These are phyloP conservation scores for Tylopilus rubrobrunneus DNA, from an alignment of 768 basidiomycete species.

Conservation along the genomic window DNA sequence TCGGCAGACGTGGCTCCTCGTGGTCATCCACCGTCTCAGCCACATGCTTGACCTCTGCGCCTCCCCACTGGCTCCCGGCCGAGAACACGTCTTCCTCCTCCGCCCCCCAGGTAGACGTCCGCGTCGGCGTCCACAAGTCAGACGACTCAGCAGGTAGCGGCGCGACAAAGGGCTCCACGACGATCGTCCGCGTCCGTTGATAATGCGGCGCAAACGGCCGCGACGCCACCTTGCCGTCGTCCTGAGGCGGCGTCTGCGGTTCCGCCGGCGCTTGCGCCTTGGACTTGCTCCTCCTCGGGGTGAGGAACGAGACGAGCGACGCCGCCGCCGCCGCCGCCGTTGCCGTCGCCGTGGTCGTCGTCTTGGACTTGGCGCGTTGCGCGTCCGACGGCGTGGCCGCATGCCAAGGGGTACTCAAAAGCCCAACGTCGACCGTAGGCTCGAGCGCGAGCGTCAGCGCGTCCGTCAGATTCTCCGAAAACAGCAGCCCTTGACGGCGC, in stretches of 20 bases:
- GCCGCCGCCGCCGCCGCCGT: constrained; percentile 39
- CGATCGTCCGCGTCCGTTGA: constrained; percentile 65
- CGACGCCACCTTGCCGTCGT: constrained; percentile 43
- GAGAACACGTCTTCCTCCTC: constrained; percentile 74
- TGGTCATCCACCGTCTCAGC: constrained; percentile 15
- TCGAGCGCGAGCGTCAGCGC: constrained; percentile 76
- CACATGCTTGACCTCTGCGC: constrained; percentile 22
- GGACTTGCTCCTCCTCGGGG: constrained; percentile 67
- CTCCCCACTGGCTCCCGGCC: constrained; percentile 41
- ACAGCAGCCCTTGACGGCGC: constrained; percentile 83
- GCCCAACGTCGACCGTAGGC: constrained; percentile 44
- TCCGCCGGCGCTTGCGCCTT: constrained; percentile 33
- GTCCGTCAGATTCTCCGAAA: constrained; percentile 89
- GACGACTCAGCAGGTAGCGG: constrained; percentile 45
- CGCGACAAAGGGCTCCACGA: constrained; percentile 67
- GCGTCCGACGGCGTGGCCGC: constrained; percentile 29
- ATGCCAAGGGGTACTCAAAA: constrained; percentile 14
- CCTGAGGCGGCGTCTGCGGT: constrained; percentile 44
- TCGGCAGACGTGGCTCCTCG: constrained; percentile 30
- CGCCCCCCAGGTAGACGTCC: constrained; percentile 46
- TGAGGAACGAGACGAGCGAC: constrained; percentile 73
- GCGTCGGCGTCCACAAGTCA: constrained; percentile 62
- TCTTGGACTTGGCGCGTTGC: constrained; percentile 44
- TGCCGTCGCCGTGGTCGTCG: constrained; percentile 26
- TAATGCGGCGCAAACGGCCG: constrained; percentile 88